Percentiles rank a stretch among this genome's conserved stretches.
Evolutionary conservation across 73 alveolate species (phyloP).

Genomic region (Paraurostyla sp.): DNA sequence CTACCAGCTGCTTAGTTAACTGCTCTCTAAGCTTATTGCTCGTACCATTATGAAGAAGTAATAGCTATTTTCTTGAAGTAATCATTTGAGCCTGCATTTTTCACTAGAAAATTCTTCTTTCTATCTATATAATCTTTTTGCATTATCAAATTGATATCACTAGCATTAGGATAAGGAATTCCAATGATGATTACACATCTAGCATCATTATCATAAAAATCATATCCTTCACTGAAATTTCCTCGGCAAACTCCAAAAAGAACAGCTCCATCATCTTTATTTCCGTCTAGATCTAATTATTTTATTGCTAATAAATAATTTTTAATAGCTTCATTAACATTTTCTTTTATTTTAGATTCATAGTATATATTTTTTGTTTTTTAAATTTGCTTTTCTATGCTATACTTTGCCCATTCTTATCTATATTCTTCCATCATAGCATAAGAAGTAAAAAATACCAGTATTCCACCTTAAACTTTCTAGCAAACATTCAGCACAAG

Average conservation of each 20-base stretch:
- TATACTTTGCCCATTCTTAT: constrained; percentile 74
- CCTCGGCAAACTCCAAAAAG: constrained; percentile 81
- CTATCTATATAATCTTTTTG: constrained; percentile 72
- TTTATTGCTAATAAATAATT: background rate
- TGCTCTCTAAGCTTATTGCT: constrained; percentile 76
- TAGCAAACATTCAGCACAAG: constrained; percentile 71
- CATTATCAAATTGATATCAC: constrained; percentile 66
- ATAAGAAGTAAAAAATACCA: constrained; percentile 87
- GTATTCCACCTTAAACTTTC: constrained; percentile 86
- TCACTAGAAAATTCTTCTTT: background rate
- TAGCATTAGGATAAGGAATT: constrained; percentile 79
- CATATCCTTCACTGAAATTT: constrained; percentile 78
- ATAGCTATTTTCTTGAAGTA: constrained; percentile 77
- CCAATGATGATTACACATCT: constrained; percentile 90
- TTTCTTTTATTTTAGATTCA: constrained; percentile 79
- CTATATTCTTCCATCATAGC: constrained; percentile 71
- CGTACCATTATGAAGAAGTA: too few species aligned
- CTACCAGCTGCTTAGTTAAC: constrained; percentile 92
- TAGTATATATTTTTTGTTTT: constrained; percentile 80
- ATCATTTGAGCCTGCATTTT: background rate
- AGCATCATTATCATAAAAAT: constrained; percentile 82
- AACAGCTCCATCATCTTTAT: constrained; percentile 77
- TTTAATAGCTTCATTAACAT: background rate
- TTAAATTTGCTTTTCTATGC: constrained; percentile 74
- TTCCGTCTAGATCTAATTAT: background rate